These are phyloP conservation scores for Colletotrichum spaethianum DNA, from an alignment of 2,329 filamentous ascomycete genomes.

Conservation along the genomic window DNA sequence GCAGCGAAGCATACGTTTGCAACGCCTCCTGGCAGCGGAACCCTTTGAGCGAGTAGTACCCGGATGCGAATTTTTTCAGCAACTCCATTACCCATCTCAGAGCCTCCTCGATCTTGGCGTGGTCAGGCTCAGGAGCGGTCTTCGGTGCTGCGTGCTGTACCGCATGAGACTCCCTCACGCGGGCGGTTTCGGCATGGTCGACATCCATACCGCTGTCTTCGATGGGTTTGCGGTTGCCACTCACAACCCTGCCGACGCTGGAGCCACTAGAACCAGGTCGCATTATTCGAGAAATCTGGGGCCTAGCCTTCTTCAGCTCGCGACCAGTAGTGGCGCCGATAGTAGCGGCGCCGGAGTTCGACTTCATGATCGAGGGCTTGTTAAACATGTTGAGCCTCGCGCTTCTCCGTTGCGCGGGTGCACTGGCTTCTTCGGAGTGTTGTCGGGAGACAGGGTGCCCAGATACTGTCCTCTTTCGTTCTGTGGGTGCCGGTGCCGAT, in stretches of 20 bases:
- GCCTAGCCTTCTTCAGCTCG: constrained; percentile 88
- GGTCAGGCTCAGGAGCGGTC: constrained; percentile 63
- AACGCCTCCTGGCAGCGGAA: constrained; percentile 86
- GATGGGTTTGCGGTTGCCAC: constrained; percentile 86
- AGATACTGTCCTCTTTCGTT: constrained; percentile 93
- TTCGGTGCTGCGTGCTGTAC: constrained; percentile 55
- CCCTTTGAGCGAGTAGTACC: constrained; percentile 82
- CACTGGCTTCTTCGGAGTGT: constrained; percentile 71
- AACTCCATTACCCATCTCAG: constrained; percentile 84
- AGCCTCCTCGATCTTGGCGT: constrained; percentile 79
- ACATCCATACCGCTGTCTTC: constrained; percentile 78
- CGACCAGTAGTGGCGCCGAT: constrained; percentile 74
- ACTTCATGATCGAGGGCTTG: constrained; percentile 76
- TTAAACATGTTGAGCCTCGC: constrained; percentile 76
- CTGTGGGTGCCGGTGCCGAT: constrained; percentile 64
- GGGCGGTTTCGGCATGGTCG: constrained; percentile 74
- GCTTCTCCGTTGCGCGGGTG: constrained; percentile 75
- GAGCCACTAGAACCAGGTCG: constrained; percentile 76
- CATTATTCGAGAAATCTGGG: constrained; percentile 77
- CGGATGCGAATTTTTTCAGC: constrained; percentile 84
- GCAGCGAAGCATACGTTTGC: constrained; percentile 79
- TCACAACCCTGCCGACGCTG: constrained; percentile 88
- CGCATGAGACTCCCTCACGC: constrained; percentile 58
- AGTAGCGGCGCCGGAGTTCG: constrained; percentile 70
- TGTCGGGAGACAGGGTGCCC: constrained; percentile 76